Evolutionary conservation across 805 yeast species (phyloP).

Genomic region (Grigorovia humatica): DNA sequence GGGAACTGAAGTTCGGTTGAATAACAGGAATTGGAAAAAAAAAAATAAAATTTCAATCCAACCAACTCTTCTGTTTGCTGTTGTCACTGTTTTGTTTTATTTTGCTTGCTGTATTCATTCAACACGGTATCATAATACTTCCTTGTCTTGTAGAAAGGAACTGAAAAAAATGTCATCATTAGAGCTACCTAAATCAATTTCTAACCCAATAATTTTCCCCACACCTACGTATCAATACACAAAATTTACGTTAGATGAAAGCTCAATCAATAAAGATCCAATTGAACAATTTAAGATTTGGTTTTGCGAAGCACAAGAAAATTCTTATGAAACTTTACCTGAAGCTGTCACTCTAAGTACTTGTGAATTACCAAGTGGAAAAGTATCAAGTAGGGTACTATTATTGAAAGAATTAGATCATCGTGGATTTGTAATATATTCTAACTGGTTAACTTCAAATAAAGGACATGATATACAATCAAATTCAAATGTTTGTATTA

Average conservation of each 20-base stretch:
- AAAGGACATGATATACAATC: conserved; percentile 59
- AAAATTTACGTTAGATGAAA: conserved; percentile 46
- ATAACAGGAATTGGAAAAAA: too few species aligned
- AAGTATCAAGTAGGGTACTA: conserved; percentile 75
- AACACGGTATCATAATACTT: too few species aligned
- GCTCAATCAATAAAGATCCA: conserved; percentile 49
- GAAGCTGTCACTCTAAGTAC: conserved; percentile 85
- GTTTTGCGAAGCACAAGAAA: conserved; percentile 65
- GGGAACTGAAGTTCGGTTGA: not conserved
- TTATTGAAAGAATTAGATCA: conserved; percentile 81
- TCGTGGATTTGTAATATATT: conserved; percentile 73
- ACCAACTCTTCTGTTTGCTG: too few species aligned
- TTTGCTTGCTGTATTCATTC: too few species aligned
- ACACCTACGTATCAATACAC: conserved; percentile 83
- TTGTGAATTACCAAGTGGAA: conserved; percentile 75
- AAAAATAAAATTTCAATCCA: too few species aligned
- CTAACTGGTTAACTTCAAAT: conserved; percentile 84
- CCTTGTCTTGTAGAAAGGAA: too few species aligned
- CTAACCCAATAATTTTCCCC: conserved; percentile 43
- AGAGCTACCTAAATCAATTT: conserved; percentile 12
- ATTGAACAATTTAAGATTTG: conserved; percentile 69
- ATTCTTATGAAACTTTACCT: conserved; percentile 49
- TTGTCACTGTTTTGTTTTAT: too few species aligned
- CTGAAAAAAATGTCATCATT: conserved; percentile 6
- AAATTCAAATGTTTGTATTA: conserved; percentile 72